Base-by-base conservation (phyloP, 2,329 filamentous ascomycete species). In the Alternaria rosae region DNA sequence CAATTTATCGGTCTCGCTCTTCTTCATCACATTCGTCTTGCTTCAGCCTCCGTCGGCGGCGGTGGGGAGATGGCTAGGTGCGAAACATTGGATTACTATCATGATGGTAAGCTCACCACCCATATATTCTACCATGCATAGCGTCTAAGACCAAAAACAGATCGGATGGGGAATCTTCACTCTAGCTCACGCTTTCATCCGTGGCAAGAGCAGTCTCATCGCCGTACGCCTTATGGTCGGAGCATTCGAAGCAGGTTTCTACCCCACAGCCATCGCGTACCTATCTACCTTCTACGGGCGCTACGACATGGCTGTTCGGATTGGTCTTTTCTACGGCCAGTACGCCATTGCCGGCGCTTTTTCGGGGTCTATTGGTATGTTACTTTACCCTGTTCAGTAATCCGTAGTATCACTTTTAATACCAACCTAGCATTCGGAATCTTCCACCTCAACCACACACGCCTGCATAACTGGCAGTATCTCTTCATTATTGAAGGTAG, bases 251-350 rank as follows among this genome's bases (percentile, higher is more conserved):
- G 85, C 85, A 0, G 86, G 84, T 0, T 87, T 87, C 74, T 86
- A 86, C 59, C 82, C 85, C 7, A 81, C 84, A 1, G 82, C 83
- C 17, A 83, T 87, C 4, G 86, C 85, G 67, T 88, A 85, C 64
- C 71, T 85, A 4, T 82, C 85, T 0, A 78, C 83, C 0, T 87
- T 88, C 53, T 84, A 85, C 58, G 71, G 74, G 17, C 68, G 71
- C 7, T 72, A 75, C 23, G 79, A 82, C 50, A 78, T 83, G 65
- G 81, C 76, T 1, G 79, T 82, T n/a, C 78, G 81, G 15, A 76
- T 80, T 12, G 81, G 79, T 1, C 77, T 82, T 17, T 82, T 83
- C 67, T 82, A 83, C 48, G 80, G 78, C 0, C 79, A 76, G 48
- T 78, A 81, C 12, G 76, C 81, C 5, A 70, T 83, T 3, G 81